Base-by-base conservation (phyloP, 345 rosid species). In the Linum lewisii region DNA sequence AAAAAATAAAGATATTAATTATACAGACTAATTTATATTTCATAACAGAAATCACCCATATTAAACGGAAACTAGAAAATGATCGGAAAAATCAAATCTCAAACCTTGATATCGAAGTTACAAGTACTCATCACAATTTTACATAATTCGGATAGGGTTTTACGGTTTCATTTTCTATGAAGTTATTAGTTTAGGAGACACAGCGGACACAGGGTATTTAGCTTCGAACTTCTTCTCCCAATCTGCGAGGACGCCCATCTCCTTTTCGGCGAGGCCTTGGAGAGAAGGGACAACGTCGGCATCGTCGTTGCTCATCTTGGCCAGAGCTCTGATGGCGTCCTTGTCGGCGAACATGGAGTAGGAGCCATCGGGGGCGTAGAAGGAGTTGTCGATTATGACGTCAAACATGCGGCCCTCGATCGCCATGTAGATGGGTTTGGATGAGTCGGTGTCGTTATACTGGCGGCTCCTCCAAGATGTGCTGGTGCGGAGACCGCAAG, bases 161-260 rank as follows among this genome's bases (percentile, higher is more conserved):
- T 26, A 26, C 6, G 32, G 32, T 26, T 26, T 26, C 6, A 26
- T 26, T 26, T 2, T 2, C 3, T 26, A 2, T 26, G 32, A 26
- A 26, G 32, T 26, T 26, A n/a, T 26, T 2, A 26, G 6, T 42
- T 73, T 65, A 77, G 19, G 78, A 78, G 72, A 73, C 64, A 25
- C 85, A 75, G 54, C 84, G 89, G 71, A 94, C 95, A 90, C 73
- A 0, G 95, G 87, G 70, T 87, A 87, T 82, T 90, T 91, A 23
- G 86, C 90, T 69, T 77, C 87, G 34, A 88, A 91, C 72, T 91
- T 88, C 79, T 74, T 88, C 81, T 84, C 88, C 96, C 95, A 92
- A 8, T 84, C 93, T 47, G 77, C 59, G 29, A 86, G 95, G 26
- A 88, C 85, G 0, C 66, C 82, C 25, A 84, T 75, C 80, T 92